These are phyloP conservation scores for Pythium utonaiense DNA, from an alignment of 352 stramenopile genomes.

Conservation along the genomic window DNA sequence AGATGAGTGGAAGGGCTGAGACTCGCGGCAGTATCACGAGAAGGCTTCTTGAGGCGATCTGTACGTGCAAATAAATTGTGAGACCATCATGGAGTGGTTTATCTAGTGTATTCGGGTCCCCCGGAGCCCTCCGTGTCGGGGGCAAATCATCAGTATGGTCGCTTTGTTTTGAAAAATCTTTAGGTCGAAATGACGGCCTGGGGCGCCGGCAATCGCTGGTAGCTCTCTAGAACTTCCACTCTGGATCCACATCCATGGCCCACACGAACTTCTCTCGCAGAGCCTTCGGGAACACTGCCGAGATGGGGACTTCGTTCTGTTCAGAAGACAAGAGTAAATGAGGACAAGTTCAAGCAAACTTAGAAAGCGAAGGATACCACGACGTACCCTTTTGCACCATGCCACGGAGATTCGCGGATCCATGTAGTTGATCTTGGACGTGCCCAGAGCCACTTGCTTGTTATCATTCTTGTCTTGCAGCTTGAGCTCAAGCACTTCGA, in stretches of 20 bases:
- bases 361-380: background rate
- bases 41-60: background rate
- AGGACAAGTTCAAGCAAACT: background rate
- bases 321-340: constrained; percentile 2
- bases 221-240: constrained; percentile 93
- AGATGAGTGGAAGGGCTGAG: constrained; percentile 51
- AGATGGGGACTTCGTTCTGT: constrained; percentile 95
- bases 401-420: constrained; percentile 99
- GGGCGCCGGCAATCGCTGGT: background rate
- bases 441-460: constrained; percentile 98
- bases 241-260: constrained; percentile 96
- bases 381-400: constrained; percentile 98
- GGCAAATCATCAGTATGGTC: background rate
- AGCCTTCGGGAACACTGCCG: constrained; percentile 98
- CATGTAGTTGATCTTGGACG: constrained; percentile 99
- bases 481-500: constrained; percentile 87
- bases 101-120: constrained; percentile 1
- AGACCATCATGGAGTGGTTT: background rate
- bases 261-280: constrained; percentile 99
- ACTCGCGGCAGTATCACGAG: background rate
- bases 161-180: background rate
- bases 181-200: no score
- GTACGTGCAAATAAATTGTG: background rate
- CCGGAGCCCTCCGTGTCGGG: background rate
- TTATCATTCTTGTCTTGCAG: constrained; percentile 99